Base-by-base conservation (phyloP, 2,329 filamentous ascomycete species). In the Phaeosphaeriaceae sp. region DNA sequence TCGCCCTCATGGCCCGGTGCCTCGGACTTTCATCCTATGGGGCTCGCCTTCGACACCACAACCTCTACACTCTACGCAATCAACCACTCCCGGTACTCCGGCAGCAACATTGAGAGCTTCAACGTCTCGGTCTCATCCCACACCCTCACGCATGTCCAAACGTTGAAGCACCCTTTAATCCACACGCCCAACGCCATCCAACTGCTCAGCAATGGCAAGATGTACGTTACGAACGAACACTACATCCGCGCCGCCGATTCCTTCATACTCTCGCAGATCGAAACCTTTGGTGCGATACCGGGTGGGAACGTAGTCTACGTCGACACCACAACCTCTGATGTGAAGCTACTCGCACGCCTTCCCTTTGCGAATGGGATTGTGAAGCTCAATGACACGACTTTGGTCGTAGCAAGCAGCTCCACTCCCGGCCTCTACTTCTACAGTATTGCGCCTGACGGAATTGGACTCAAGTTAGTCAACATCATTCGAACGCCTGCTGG, bases 151-250 rank as follows among this genome's bases (percentile, higher is more conserved):
- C 70, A 77, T 44, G 54, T 75, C 1, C 50, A 60, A 3, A 77
- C 72, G 1, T 57, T 80, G 42, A 61, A 60, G 7, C 73, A 81
- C 47, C 62, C 67, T 0, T 56, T 74, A 2, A 51, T 79, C 11
- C 67, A 75, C 31, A 62, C 75, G 0, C 80, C 80, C 2, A 82
- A 82, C 60, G 71, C 74, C 2, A 69, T 82, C n/a, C 62, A 73
- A 13, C 65, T 71, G 1, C 56, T 81, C 13, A 72, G 70, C 7
- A 48, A 61, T 5, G 65, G 67, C 5, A 72, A 74, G 31, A 52
- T 81, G 1, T 71, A 76, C 51, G 64, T 81, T 15, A 80, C 78
- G 17, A 82, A 81, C 54, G 79, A 82, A 63, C 80, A 82, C 62
- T 73, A 69, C 60, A 70, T 80, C 51, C 67, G 63, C 13, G 62